Evolutionary conservation across 2,329 filamentous ascomycete species (phyloP).

Genomic region (Lizonia empirigonia): DNA sequence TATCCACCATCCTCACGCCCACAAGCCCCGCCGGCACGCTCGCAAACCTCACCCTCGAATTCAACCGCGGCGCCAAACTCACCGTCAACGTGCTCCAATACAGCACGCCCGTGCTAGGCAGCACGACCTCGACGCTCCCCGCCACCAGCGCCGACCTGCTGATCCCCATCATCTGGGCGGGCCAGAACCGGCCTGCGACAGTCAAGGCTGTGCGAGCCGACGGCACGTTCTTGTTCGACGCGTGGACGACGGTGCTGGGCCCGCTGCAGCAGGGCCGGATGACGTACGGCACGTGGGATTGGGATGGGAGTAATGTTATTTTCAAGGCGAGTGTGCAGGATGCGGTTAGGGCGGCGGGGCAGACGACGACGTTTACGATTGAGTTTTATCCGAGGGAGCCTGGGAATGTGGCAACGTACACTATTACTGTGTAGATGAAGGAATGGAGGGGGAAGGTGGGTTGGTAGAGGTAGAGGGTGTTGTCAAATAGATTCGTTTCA

Average conservation of each 20-base stretch:
- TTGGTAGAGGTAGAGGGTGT: background rate
- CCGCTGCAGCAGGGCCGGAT: slow-evolving; percentile 55
- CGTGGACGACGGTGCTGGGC: slow-evolving; percentile 62
- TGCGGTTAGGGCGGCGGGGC: slow-evolving; percentile 54
- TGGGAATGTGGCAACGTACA: slow-evolving; percentile 58
- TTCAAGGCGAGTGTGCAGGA: slow-evolving; percentile 54
- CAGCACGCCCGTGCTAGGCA: slow-evolving; percentile 52
- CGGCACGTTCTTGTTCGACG: slow-evolving; percentile 59
- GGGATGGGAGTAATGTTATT: slow-evolving; percentile 55
- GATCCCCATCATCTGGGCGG: slow-evolving; percentile 61
- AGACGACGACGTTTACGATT: slow-evolving; percentile 57
- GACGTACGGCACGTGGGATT: slow-evolving; percentile 60
- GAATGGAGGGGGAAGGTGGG: background rate
- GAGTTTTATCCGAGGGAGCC: slow-evolving; percentile 61
- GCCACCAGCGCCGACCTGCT: slow-evolving; percentile 50
- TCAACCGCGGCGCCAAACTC: slow-evolving; percentile 58
- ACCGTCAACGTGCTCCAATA: slow-evolving; percentile 60
- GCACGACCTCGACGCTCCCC: background rate
- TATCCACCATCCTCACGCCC: slow-evolving; percentile 53
- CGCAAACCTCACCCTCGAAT: slow-evolving; percentile 58
- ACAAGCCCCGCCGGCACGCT: slow-evolving; percentile 54
- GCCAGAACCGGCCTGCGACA: slow-evolving; percentile 57
- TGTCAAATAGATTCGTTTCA: background rate
- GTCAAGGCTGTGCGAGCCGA: slow-evolving; percentile 58
- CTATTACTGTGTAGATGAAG: slow-evolving; percentile 46